phyloP scores from a whole-genome alignment of 768 basidiomycete species.

The Tricholomella constricta region DNA sequence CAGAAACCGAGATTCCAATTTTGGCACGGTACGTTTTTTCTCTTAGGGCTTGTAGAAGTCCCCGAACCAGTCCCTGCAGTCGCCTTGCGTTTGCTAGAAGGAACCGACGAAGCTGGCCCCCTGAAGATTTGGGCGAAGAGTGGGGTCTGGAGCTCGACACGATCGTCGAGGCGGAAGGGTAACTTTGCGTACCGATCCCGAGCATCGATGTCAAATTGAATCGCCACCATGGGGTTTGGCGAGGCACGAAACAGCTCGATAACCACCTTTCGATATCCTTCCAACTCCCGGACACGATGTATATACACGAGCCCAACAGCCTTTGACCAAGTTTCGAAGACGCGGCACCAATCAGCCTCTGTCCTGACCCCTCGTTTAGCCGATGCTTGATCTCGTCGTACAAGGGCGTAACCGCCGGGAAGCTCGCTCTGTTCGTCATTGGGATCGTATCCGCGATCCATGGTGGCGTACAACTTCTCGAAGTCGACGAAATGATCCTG shows the following conservation, averaged over 20 bases:
- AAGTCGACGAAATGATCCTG: constrained; percentile 18
- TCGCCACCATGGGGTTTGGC: not conserved
- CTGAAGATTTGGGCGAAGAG: constrained; percentile 8
- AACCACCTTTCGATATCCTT: constrained; percentile 5
- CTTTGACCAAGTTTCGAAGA: constrained; percentile 13
- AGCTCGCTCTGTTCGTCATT: constrained; percentile 20
- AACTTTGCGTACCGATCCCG: constrained; percentile 8
- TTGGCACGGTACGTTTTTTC: no score
- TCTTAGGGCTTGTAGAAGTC: not conserved
- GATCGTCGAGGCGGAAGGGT: constrained; percentile 17
- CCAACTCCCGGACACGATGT: constrained; percentile 12
- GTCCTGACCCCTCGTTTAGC: not conserved
- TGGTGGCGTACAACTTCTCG: constrained; percentile 18
- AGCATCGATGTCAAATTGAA: constrained; percentile 14
- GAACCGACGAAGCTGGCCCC: no score
- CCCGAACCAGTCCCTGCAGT: not conserved
- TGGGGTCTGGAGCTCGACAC: constrained; percentile 1
- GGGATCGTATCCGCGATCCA: constrained; percentile 16
- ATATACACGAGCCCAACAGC: constrained; percentile 9
- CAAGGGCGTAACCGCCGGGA: constrained; percentile 10
- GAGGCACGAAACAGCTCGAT: constrained; percentile 13
- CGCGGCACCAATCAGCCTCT: constrained; percentile 16
- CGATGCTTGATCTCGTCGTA: constrained; percentile 10
- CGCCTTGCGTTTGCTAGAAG: no score
- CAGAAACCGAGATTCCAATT: constrained; percentile 12